Evolutionary conservation across 2,329 filamentous ascomycete species (phyloP).

Genomic region (Ophiocordyceps polyrhachis-furcata): DNA sequence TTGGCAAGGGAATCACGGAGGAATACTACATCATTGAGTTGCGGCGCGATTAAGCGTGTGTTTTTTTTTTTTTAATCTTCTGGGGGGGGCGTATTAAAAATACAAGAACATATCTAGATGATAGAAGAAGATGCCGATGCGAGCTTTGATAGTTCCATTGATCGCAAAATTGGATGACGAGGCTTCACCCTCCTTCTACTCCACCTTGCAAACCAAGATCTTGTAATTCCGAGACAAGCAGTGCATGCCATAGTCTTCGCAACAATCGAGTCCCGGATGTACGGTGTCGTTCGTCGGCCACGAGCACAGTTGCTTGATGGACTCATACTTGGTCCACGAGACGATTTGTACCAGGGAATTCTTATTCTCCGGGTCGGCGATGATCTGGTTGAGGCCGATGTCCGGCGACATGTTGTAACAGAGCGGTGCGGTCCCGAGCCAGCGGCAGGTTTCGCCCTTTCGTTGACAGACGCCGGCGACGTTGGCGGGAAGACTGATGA

Average conservation of each 20-base stretch:
- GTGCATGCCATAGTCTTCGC: background rate
- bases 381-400: background rate
- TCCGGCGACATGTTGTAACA: background rate
- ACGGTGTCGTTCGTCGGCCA: background rate
- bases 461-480: background rate
- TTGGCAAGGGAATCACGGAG: background rate
- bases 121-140: background rate
- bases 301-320: background rate
- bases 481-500: background rate
- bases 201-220: background rate
- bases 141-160: background rate
- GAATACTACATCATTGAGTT: conserved; percentile 1
- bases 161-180: background rate
- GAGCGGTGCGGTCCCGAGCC: background rate
- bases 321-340: background rate
- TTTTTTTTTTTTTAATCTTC: no score
- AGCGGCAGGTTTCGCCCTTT: background rate
- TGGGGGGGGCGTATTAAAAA: no score
- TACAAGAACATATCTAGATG: background rate
- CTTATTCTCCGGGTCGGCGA: background rate
- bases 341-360: background rate
- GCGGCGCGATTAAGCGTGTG: background rate
- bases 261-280: background rate
- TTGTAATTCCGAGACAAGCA: background rate
- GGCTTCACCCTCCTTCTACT: no score